Evolutionary conservation across 441 rosid species (phyloP).

Genomic region (Aleurites moluccanus): DNA sequence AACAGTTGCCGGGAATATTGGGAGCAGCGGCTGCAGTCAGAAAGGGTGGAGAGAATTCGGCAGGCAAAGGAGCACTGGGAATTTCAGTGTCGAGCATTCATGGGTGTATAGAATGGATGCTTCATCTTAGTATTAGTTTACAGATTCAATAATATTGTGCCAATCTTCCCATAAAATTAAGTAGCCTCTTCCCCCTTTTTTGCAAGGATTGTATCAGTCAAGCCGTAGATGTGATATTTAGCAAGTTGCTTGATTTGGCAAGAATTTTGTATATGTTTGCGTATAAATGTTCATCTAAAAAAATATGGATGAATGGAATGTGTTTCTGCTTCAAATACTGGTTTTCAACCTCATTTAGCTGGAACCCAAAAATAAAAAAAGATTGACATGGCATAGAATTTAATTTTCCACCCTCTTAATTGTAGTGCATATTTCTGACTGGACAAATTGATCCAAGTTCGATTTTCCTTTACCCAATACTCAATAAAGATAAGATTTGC

Average conservation of each 20-base stretch:
- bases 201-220: not conserved
- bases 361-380: not conserved
- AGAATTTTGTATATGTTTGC: not conserved
- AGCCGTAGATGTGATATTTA: not conserved
- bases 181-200: not conserved
- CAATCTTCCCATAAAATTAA: not conserved
- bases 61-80: conserved; percentile 92
- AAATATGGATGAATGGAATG: not conserved
- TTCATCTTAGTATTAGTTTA: not conserved
- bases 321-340: not conserved
- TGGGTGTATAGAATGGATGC: conserved; percentile 43
- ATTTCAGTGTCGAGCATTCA: conserved; percentile 61
- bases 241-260: conserved; percentile 7
- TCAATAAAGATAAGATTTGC: too few relatives aligned
- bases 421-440: too few relatives aligned
- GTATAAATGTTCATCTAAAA: not conserved
- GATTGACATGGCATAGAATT: not conserved
- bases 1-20: conserved; percentile 76
- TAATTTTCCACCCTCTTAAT: too few relatives aligned
- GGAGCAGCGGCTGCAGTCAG: conserved; percentile 65
- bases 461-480: too few relatives aligned
- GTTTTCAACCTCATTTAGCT: not conserved
- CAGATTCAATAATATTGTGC: not conserved
- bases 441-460: too few relatives aligned
- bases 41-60: conserved; percentile 65